Evolutionary conservation across 2,329 filamentous ascomycete genomes (phyloP).

Genomic region (Epichloe brachyelytri): DNA sequence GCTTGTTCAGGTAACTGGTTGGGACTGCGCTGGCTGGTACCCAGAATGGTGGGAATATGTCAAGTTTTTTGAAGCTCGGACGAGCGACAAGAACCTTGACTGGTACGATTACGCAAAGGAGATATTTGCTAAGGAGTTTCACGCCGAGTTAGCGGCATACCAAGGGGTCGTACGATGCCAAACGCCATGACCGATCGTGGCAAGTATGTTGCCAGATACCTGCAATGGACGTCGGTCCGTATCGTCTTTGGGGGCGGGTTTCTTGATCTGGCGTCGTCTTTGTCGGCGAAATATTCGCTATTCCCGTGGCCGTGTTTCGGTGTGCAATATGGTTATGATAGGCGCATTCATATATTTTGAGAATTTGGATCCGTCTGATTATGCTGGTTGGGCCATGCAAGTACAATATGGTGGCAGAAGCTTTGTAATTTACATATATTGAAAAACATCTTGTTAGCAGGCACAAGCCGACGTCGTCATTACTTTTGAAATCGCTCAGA

Average conservation of each 20-base stretch:
- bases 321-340: too few relatives aligned
- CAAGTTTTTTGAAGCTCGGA: conserved; percentile 21
- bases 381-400: too few relatives aligned
- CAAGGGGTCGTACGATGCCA: conserved; percentile 19
- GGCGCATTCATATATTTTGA: too few relatives aligned
- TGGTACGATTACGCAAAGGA: conserved; percentile 20
- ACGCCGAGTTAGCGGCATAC: conserved; percentile 17
- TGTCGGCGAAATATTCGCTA: too few relatives aligned
- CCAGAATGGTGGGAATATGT: conserved; percentile 23
- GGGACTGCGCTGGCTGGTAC: conserved; percentile 20
- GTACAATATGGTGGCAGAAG: not conserved
- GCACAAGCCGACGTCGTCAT: conserved; percentile 6
- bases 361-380: too few relatives aligned
- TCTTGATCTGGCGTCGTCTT: too few relatives aligned
- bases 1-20: conserved; percentile 16
- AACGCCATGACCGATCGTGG: conserved; percentile 2
- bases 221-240: too few relatives aligned
- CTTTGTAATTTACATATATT: conserved; percentile 4
- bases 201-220: too few relatives aligned
- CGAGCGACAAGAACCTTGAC: conserved; percentile 14
- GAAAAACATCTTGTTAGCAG: not conserved
- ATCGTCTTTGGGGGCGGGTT: too few relatives aligned
- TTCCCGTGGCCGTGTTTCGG: too few relatives aligned
- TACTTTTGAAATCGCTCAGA: conserved; percentile 57
- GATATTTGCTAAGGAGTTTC: conserved; percentile 15